Evolutionary conservation across 2,329 filamentous ascomycete species (phyloP), one percentile per base, ranked within the genome.

Genomic region (Neonectria coccinea): DNA sequence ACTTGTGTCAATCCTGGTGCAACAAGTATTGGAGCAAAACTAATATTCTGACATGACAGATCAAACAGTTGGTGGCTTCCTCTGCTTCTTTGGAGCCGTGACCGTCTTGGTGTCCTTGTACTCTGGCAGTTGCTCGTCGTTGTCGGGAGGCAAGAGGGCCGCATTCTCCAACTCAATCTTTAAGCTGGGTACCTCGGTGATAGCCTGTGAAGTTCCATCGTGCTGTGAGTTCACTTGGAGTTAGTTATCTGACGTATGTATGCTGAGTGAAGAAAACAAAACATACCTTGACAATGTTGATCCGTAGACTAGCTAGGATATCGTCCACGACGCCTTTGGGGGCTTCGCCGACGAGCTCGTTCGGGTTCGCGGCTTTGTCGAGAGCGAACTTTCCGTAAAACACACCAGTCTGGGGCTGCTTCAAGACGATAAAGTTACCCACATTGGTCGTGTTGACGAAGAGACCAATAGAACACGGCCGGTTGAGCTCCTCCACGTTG

Each of bases 341-440:
- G 62, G 59, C 44, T 62, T 65, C 52, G 60, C 52, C 59, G 72
- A 70, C 39, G 89, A 90, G 0, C 88, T 90, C 4, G 2, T 31
- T 16, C 11, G 60, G 60, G 73, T 91, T 89, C 77, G 94, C 91
- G 8, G 91, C 92, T 70, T 90, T 89, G 64, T 81, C 79, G 42
- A 84, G 78, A 54, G 83, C 78, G 39, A 81, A 73, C 25, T 71
- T 72, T 25, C 75, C 79, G 59, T 78, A 66, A 9, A 77, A 52
- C 18, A 64, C 70, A 48, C 79, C 80, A 9, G 60, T 64, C 1
- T 67, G 62, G 29, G 79, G 80, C 65, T 78, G 77, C 61, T 67
- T 72, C 75, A 81, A 76, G 41, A 82, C 70, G 0, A 78, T 76
- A 47, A 80, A 68, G 56, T 73, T 77, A n/a, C 78, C 79, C 14